A percentile compares a stretch with the other conserved stretches of the same genome.
These are phyloP conservation scores for Syzygium syzygioides DNA, from an alignment of 441 rosid genomes.

Conservation along the genomic window DNA sequence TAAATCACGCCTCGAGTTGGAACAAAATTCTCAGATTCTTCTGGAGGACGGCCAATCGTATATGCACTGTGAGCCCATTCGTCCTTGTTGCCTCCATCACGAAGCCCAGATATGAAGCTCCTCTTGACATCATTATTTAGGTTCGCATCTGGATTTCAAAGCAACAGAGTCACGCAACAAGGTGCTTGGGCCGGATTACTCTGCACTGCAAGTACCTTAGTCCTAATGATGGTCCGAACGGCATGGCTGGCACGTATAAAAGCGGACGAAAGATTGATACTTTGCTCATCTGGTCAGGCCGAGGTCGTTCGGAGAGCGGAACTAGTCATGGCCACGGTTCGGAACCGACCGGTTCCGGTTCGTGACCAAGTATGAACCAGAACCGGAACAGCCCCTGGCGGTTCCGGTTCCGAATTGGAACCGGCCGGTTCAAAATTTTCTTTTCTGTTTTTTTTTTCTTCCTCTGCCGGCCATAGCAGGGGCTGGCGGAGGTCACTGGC, in stretches of 20 bases:
- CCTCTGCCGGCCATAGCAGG: no score
- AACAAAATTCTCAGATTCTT: slow-evolving; percentile 4
- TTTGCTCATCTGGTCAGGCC: not conserved
- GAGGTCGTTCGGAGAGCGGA: not conserved
- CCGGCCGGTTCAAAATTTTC: no score
- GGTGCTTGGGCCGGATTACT: slow-evolving; percentile 31
- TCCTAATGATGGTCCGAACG: not conserved
- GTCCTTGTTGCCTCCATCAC: slow-evolving; percentile 30
- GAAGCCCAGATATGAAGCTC: not conserved
- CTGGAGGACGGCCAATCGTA: slow-evolving; percentile 29
- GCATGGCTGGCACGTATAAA: not conserved
- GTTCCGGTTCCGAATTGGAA: no score
- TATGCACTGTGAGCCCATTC: slow-evolving; percentile 22
- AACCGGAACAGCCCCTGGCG: no score
- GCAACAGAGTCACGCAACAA: slow-evolving; percentile 11
- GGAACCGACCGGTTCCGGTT: no score
- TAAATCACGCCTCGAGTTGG: slow-evolving; percentile 20
- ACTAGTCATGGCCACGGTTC: no score
- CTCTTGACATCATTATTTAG: not conserved
- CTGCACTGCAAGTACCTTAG: slow-evolving; percentile 28
- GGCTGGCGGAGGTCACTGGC: no score
- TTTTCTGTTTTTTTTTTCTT: no score
- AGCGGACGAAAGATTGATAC: not conserved
- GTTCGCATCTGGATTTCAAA: slow-evolving; percentile 8
- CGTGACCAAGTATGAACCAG: no score